Percentiles rank a stretch among this genome's conserved stretches.
These are phyloP conservation scores for Thalassiosira gravida DNA, from an alignment of 352 stramenopile genomes.

Conservation along the genomic window DNA sequence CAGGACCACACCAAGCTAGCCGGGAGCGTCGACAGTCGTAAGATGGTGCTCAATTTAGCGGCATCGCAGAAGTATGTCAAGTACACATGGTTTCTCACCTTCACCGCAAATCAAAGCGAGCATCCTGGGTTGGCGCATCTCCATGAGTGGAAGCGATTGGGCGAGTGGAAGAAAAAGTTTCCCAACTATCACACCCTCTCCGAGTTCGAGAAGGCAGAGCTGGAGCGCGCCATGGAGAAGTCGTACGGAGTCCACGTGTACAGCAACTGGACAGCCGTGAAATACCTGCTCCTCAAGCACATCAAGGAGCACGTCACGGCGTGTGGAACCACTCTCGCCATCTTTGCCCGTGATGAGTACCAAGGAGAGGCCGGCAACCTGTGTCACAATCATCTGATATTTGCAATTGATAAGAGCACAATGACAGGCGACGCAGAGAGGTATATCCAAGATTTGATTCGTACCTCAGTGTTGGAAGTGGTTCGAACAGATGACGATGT, in stretches of 20 bases:
- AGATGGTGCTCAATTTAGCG: slow-evolving; percentile 18
- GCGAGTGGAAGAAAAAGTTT: neutral
- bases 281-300: slow-evolving; percentile 11
- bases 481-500: slow-evolving; percentile 19
- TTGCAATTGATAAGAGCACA: slow-evolving; percentile 14
- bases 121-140: slow-evolving; percentile 13
- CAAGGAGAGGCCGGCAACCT: slow-evolving; percentile 32
- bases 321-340: neutral
- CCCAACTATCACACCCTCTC: neutral
- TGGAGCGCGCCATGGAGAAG: slow-evolving; percentile 17
- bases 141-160: slow-evolving; percentile 10
- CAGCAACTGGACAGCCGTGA: slow-evolving; percentile 22
- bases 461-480: slow-evolving; percentile 10
- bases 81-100: slow-evolving; percentile 21
- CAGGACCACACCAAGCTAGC: neutral
- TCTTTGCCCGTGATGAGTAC: slow-evolving; percentile 39
- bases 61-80: slow-evolving; percentile 30
- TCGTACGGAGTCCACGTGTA: neutral
- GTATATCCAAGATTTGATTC: slow-evolving; percentile 24
- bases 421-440: neutral
- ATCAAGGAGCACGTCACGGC: slow-evolving; percentile 23
- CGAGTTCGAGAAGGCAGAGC: slow-evolving; percentile 5
- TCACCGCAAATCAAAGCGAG: slow-evolving; percentile 10
- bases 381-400: slow-evolving; percentile 24
- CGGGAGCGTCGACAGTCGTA: slow-evolving; percentile 11